A percentile compares a stretch with the other conserved stretches of the same genome.
These are phyloP conservation scores for Botryosphaeria dothidea DNA, from an alignment of 2,329 filamentous ascomycete species.

Conservation along the genomic window DNA sequence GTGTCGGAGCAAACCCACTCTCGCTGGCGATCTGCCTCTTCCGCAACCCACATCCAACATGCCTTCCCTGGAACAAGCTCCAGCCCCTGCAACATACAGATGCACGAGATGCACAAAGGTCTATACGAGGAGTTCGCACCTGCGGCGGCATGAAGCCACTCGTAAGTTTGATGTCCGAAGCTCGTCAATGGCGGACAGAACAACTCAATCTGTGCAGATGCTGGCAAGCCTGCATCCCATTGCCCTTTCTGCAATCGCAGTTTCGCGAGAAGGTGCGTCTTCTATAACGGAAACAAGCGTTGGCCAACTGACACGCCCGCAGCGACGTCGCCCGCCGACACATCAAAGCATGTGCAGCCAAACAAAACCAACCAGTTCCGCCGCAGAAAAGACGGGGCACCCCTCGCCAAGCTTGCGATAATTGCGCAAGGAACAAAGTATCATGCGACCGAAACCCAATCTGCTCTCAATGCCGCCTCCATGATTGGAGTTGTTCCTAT, in stretches of 20 bases:
- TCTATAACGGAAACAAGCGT: no score
- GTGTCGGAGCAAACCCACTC: no score
- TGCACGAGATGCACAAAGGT: slow-evolving; percentile 13
- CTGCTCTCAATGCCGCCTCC: neutral
- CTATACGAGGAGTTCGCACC: slow-evolving; percentile 13
- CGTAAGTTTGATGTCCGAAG: slow-evolving; percentile 1
- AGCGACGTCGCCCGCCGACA: slow-evolving; percentile 22
- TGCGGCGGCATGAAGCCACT: slow-evolving; percentile 20
- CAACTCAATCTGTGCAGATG: neutral
- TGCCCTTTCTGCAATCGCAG: slow-evolving; percentile 18
- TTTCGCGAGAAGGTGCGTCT: slow-evolving; percentile 18
- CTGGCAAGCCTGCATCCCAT: neutral
- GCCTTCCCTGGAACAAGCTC: no score
- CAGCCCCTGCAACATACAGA: neutral
- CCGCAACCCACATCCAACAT: no score
- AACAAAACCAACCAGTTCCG: neutral
- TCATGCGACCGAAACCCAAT: neutral
- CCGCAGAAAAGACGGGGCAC: slow-evolving; percentile 11
- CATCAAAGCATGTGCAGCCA: slow-evolving; percentile 16
- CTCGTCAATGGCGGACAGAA: neutral
- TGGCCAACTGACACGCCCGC: neutral
- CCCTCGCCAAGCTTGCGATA: slow-evolving; percentile 16
- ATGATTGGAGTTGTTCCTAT: neutral
- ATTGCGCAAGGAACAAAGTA: slow-evolving; percentile 3
- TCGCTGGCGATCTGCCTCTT: no score